Evolutionary conservation across 495 filamentous ascomycete species (phyloP), one percentile per base, ranked within the genome.

Genomic region (Penicillium ochrochloron): DNA sequence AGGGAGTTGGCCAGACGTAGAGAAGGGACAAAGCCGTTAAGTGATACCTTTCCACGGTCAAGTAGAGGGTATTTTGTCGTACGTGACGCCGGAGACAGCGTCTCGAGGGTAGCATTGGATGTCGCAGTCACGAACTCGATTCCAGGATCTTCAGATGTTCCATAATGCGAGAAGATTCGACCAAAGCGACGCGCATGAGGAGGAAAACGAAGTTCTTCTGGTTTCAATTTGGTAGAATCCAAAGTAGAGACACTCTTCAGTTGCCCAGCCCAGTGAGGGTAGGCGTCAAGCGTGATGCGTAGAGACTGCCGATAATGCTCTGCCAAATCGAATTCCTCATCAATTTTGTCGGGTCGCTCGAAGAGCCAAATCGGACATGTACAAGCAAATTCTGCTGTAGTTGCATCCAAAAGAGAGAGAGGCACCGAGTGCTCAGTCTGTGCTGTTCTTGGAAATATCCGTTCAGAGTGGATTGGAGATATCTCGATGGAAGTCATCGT

Each of bases 351-450:
- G 2, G 70, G 68, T 23, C 34, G 39, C 17, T 70, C 64, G 35
- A 68, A 73, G 7, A 77, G 37, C 76, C 76, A 78, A 21, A 73
- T 63, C 5, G 68, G 71, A 27, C 56, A 69, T 2, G 65, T 63
- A 3, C 69, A 37, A 2, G 63, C 42, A 50, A 72, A 76, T 23
- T 72, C 53, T 2, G 66, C 68, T 8, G 71, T 68, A 10, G 67
- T 75, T 6, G 73, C 74, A 65, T 78, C 74, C 0, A 77, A 60
- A 1, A 78, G 62, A 5, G 75, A 78, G 8, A 78, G 69, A 11
- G 68, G 57, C 8, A 60, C 42, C 9, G 41, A 42, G 19, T 53
- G 12, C 42, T 66, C 59, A 14, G 14, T 25, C 3, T 55, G 55
- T n/a, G 39, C 57, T 0, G 33, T 50, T 25, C 12, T 62, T 5